Conservation (phyloP, 495 filamentous ascomycete species). For the Aspergillus steynii region DNA sequence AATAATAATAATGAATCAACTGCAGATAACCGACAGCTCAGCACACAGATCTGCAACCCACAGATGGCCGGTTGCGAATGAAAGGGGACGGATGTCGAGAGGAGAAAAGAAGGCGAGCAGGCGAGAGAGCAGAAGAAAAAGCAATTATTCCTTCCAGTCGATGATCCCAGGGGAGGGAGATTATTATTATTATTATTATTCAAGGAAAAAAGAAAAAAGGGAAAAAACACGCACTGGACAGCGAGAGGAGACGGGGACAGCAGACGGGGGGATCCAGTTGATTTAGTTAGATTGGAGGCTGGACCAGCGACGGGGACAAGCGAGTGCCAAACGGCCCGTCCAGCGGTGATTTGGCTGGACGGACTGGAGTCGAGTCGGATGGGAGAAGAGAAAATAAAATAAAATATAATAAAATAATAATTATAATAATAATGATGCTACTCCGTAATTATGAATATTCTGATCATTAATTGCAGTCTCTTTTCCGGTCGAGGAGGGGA, state of each 20-base stretch:
- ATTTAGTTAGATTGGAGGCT: conserved; percentile 21
- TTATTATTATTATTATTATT: conserved; percentile 13
- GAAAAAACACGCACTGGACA: not conserved
- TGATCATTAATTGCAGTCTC: too few species aligned
- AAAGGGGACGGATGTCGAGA: not conserved
- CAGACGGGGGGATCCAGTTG: conserved; percentile 6
- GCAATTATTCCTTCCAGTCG: not conserved
- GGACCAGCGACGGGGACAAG: conserved; percentile 22
- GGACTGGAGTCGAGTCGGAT: too few species aligned
- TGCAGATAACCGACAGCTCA: conserved; percentile 28
- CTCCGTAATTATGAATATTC: too few species aligned
- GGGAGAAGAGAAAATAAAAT: too few species aligned
- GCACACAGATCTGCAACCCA: conserved; percentile 24
- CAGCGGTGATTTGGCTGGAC: not conserved
- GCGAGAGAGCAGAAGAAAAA: conserved; percentile 5
- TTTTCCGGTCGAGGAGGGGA: too few species aligned
- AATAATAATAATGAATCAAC: conserved; percentile 14
- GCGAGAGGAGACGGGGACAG: not conserved
- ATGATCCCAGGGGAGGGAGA: too few species aligned
- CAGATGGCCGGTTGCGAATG: not conserved
- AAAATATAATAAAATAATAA: too few species aligned
- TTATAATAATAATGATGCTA: too few species aligned
- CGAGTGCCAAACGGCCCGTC: conserved; percentile 22
- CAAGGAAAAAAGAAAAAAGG: conserved; percentile 1
- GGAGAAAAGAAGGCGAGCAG: not conserved